phyloP scores from a whole-genome alignment of 2,329 filamentous ascomycete species.

The Diaporthe vexans region DNA sequence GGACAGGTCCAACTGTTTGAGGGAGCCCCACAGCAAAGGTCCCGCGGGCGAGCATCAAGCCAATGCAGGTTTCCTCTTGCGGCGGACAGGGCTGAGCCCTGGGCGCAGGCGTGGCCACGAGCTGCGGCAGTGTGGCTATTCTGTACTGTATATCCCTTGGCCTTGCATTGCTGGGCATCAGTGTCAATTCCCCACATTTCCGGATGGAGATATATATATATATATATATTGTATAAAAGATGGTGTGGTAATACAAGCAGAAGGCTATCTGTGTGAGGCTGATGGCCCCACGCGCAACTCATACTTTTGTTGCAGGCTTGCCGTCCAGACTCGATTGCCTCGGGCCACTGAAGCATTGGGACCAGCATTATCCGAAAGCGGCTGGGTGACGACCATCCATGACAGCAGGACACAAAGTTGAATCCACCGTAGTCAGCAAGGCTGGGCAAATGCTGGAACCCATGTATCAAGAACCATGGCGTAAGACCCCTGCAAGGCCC shows the following conservation, averaged over 20 bases:
- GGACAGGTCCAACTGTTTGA: background rate
- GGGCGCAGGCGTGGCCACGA: background rate
- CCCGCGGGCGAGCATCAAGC: background rate
- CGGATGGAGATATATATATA: background rate
- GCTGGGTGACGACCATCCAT: background rate
- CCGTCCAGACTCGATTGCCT: no score
- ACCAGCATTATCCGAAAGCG: background rate
- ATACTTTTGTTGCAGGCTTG: background rate
- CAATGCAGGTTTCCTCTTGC: conserved; percentile 1
- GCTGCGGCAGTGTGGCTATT: conserved; percentile 1
- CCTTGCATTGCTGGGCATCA: background rate
- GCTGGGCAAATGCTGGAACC: conserved; percentile 4
- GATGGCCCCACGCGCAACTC: no score
- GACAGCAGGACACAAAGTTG: background rate
- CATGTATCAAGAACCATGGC: background rate
- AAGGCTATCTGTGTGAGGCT: no score
- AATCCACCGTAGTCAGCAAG: conserved; percentile 5
- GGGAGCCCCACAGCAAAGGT: background rate
- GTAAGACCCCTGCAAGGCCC: conserved; percentile 19
- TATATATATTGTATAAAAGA: background rate
- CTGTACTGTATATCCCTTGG: background rate
- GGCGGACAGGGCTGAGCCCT: conserved; percentile 20
- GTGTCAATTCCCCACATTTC: background rate
- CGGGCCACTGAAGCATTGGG: background rate
- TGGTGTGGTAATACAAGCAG: background rate